Percentiles rank a stretch among this genome's conserved stretches.
Conservation (phyloP, 192 early-diverging fungal species). For the Obelidium mucronatum region DNA sequence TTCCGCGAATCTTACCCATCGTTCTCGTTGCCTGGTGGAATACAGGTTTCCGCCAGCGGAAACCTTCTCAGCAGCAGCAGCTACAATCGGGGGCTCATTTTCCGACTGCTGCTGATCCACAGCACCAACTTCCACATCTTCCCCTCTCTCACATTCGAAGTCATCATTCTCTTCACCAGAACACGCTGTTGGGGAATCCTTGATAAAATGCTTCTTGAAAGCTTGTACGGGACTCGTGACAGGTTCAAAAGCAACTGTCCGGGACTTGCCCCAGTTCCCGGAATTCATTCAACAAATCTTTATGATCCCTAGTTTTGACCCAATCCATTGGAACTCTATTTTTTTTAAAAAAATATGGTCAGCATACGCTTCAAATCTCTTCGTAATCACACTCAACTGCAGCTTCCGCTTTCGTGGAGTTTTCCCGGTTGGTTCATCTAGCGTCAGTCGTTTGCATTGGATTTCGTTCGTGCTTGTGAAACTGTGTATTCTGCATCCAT, state of each 20-base stretch:
- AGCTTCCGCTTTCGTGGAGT: conserved; percentile 48
- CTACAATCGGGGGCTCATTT: not conserved
- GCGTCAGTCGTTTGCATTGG: conserved; percentile 39
- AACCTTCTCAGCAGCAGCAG: not conserved
- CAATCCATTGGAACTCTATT: conserved; percentile 28
- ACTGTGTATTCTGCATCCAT: conserved; percentile 19
- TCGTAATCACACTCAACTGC: conserved; percentile 24
- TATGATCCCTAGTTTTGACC: conserved; percentile 23
- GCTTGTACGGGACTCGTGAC: not conserved
- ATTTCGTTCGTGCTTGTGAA: conserved; percentile 30
- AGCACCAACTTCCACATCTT: not conserved
- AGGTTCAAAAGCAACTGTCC: not conserved
- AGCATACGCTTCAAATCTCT: not conserved
- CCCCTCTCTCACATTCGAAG: not conserved
- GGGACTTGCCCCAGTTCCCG: not conserved
- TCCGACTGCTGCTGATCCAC: not conserved
- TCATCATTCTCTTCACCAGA: not conserved
- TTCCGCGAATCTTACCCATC: conserved; percentile 12
- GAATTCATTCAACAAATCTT: conserved; percentile 13
- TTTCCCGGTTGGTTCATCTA: conserved; percentile 48
- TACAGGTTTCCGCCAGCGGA: not conserved
- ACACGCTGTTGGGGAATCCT: not conserved
- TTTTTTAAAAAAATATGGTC: conserved; percentile 5
- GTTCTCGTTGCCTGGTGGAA: not conserved
- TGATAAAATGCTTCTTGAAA: not conserved